phyloP scores from a whole-genome alignment of 1,284 basidiomycete species.

The Rhodotorula sp. region DNA sequence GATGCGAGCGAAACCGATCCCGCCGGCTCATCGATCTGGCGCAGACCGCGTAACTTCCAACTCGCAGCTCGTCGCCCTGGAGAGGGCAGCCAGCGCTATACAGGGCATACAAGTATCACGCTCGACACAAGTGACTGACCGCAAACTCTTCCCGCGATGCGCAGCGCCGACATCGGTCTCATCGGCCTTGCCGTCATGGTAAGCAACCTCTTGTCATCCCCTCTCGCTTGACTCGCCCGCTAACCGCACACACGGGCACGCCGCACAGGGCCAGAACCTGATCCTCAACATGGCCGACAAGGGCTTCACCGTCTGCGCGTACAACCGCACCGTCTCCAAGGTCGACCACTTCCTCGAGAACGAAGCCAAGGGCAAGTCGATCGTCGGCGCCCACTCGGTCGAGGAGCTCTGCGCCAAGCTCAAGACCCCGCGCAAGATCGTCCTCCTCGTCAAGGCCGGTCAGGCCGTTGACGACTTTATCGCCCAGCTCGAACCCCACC shows the following conservation, averaged over 20 bases:
- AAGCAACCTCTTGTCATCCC: slow-evolving; percentile 8
- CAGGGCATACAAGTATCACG: too few relatives aligned
- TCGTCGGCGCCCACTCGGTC: slow-evolving; percentile 91
- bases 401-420: slow-evolving; percentile 70
- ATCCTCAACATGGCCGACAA: slow-evolving; percentile 99
- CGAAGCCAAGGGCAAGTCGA: slow-evolving; percentile 96
- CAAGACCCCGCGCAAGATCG: slow-evolving; percentile 69
- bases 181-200: slow-evolving; percentile 96
- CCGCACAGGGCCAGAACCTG: slow-evolving; percentile 79
- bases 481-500: slow-evolving; percentile 57
- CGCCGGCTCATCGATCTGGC: too few relatives aligned
- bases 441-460: slow-evolving; percentile 82
- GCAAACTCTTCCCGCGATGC: too few relatives aligned
- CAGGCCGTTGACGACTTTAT: slow-evolving; percentile 62
- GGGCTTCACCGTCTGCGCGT: slow-evolving; percentile 94
- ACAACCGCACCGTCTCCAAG: slow-evolving; percentile 96
- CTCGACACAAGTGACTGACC: too few relatives aligned
- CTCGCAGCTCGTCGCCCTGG: too few relatives aligned
- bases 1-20: too few relatives aligned
- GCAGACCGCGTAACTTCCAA: too few relatives aligned
- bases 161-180: slow-evolving; percentile 85
- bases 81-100: neutral
- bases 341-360: slow-evolving; percentile 93
- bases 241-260: slow-evolving; percentile 3
- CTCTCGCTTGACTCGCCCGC: slow-evolving; percentile 7